Evolutionary conservation across 371 early-diverging fungal species (phyloP).

Genomic region (Zancudomyces culisetae): DNA sequence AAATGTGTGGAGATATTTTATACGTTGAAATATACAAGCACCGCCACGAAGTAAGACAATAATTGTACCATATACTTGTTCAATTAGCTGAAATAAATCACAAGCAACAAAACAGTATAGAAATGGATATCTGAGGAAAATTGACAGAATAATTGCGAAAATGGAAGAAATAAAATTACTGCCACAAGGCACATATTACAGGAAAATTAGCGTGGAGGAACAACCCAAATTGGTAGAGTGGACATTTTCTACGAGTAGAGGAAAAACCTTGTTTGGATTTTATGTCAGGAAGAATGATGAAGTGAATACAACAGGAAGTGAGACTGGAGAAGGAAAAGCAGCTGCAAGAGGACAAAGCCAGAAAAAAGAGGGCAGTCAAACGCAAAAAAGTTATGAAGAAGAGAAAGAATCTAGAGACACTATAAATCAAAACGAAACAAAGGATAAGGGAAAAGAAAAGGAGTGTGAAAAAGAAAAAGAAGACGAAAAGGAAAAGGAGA

Average conservation of each 20-base stretch:
- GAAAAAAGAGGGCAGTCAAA: background rate
- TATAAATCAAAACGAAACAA: no score
- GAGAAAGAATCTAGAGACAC: background rate
- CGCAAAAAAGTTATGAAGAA: background rate
- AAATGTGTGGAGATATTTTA: no score
- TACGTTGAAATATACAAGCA: no score
- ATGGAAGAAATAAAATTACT: conserved; percentile 72
- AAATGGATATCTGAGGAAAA: no score
- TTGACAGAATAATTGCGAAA: background rate
- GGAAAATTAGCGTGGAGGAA: conserved; percentile 56
- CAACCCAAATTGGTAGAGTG: conserved; percentile 61
- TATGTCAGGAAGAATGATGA: conserved; percentile 20
- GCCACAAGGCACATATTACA: conserved; percentile 67
- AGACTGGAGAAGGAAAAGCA: background rate
- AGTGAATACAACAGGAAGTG: background rate
- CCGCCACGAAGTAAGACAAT: no score
- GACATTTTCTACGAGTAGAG: conserved; percentile 78
- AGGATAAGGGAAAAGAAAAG: background rate
- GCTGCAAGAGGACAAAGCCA: background rate
- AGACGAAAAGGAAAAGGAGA: background rate
- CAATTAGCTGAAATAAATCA: no score
- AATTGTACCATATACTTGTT: no score
- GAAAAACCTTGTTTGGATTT: conserved; percentile 83
- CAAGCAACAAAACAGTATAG: no score
- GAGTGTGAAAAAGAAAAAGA: background rate